phyloP scores from a whole-genome alignment of 2,329 filamentous ascomycete genomes.

The Hirsutella thompsonii region DNA sequence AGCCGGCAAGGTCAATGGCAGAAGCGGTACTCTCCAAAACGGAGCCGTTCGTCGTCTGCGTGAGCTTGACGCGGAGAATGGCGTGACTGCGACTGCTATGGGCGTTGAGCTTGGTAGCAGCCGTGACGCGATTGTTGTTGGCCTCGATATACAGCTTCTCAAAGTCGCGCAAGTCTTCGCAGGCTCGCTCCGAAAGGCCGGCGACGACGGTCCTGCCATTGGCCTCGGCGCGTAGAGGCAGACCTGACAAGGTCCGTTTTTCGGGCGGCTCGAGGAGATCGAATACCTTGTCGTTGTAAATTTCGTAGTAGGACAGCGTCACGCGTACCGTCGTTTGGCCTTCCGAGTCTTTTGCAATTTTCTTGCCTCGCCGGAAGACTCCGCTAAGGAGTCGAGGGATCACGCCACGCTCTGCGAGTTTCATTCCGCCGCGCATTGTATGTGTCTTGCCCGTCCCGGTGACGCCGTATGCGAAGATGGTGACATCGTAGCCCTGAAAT shows the following conservation, averaged over 20 bases:
- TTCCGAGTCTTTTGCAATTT: conserved; percentile 66
- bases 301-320: conserved; percentile 83
- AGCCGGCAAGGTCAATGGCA: conserved; percentile 89
- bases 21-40: conserved; percentile 72
- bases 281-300: conserved; percentile 92
- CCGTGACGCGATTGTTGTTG: conserved; percentile 81
- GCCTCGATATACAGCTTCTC: conserved; percentile 83
- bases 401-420: conserved; percentile 72
- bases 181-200: conserved; percentile 71
- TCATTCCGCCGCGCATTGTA: conserved; percentile 87
- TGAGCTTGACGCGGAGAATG: conserved; percentile 80
- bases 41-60: conserved; percentile 56
- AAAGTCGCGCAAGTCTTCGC: conserved; percentile 78
- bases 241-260: conserved; percentile 67
- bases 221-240: conserved; percentile 75
- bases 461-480: conserved; percentile 85
- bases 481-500: conserved; percentile 79
- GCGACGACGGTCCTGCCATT: conserved; percentile 79
- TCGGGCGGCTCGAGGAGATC: conserved; percentile 82
- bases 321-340: conserved; percentile 62
- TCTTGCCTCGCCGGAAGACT: conserved; percentile 75
- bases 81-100: conserved; percentile 85
- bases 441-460: conserved; percentile 93
- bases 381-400: conserved; percentile 76
- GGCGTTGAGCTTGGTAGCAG: conserved; percentile 82